Conservation (phyloP, 805 yeast species). For the Lachancea dasiensis region DNA sequence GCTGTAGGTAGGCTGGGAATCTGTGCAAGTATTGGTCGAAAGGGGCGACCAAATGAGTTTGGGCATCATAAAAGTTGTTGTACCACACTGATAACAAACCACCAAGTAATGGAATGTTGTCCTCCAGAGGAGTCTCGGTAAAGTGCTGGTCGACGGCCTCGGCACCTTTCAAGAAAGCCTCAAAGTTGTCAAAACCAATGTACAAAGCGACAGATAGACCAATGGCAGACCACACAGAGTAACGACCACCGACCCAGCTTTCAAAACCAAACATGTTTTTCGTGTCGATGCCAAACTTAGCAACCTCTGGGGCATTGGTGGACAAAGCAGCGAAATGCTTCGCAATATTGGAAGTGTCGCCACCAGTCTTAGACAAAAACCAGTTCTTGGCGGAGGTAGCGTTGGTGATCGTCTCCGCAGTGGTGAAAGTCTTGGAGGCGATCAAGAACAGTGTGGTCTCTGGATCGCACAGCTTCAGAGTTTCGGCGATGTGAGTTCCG, state of each 20-base stretch:
- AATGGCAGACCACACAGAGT: constrained; percentile 99
- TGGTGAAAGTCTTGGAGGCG: constrained; percentile 98
- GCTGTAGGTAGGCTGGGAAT: constrained; percentile 99
- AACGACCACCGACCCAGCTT: constrained; percentile 99
- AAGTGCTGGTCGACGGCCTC: constrained; percentile 96
- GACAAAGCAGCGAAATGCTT: constrained; percentile 97
- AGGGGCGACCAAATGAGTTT: constrained; percentile 97
- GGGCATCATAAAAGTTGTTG: constrained; percentile 97
- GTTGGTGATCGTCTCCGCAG: constrained; percentile 96
- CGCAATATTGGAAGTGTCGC: constrained; percentile 66
- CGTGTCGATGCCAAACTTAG: constrained; percentile 94
- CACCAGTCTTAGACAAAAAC: constrained; percentile 68
- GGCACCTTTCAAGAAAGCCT: constrained; percentile 90
- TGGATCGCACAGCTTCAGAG: constrained; percentile 67
- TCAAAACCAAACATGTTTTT: constrained; percentile 98
- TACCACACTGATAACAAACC: constrained; percentile 96
- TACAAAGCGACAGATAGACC: constrained; percentile 93
- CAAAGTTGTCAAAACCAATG: constrained; percentile 94
- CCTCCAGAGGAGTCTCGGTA: constrained; percentile 71
- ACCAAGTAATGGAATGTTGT: constrained; percentile 90
- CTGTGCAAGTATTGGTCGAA: constrained; percentile 98
- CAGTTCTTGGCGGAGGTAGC: constrained; percentile 93
- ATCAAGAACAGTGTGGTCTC: constrained; percentile 90
- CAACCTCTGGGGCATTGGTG: constrained; percentile 86
- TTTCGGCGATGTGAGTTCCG: constrained; percentile 94